Evolutionary conservation across 2,329 filamentous ascomycete genomes (phyloP), one percentile per base, ranked within the genome.

Genomic region (Pseudogymnoascus sp.): DNA sequence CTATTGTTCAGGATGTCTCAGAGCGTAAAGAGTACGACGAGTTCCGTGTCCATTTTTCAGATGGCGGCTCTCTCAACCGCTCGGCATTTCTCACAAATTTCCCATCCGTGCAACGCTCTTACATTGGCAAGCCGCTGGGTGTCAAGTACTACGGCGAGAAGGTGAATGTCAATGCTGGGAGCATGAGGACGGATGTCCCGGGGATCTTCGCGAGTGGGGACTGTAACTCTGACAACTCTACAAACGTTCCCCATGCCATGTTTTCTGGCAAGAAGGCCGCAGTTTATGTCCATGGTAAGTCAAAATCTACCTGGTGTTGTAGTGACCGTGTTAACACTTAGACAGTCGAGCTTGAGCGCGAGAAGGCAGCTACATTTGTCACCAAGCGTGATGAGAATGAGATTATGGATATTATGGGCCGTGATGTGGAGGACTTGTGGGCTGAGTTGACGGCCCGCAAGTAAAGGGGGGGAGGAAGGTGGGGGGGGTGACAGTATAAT

Each of bases 231-330:
- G 83, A 86, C 62, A 80, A 80, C n/a, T 75, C 77, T 7, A 85
- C 83, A 2, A 87, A 86, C 66, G 79, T 86, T 0, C 83, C 83
- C 0, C 84, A 86, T 65, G 84, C 84, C 0, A 77, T 87, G 68
- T 86, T 76, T 68, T 81, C 75, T 11, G 84, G 83, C 2, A 87
- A 87, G 77, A 72, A 78, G 31, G 76, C 83, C 0, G 83, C 81
- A 4, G 83, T 87, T 0, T 83, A 74, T 59, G 64, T 84, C 4
- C 84, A 87, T 66, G 77, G 82, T 84, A 69, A 75, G 81, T 74
- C 10, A 10, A 25, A 16, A 25, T 1, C 18, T 37, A 18, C n/a
- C n/a, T 12, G 5, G 10, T 33, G 18, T 3, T 25, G 38, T 50
- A 25, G 25, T 64, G 14, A n/a, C 44, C 21, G 5, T 53, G 23